These are phyloP conservation scores for Platismatia glauca DNA, from an alignment of 495 filamentous ascomycete species.

Conservation along the genomic window DNA sequence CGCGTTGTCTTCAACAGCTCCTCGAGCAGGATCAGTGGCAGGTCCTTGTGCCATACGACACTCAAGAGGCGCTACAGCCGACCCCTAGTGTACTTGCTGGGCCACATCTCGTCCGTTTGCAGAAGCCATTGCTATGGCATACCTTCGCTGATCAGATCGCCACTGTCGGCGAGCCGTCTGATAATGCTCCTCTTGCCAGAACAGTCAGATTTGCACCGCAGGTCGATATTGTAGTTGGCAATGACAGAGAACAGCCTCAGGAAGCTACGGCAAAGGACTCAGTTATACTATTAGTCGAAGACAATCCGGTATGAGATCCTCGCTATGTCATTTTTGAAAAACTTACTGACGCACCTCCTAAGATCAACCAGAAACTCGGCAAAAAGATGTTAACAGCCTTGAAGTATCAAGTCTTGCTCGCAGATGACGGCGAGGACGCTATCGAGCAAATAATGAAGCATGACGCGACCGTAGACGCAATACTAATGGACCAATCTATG, in stretches of 20 bases:
- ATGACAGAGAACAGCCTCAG: slow-evolving; percentile 15
- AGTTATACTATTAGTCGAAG: slow-evolving; percentile 25
- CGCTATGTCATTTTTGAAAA: neutral
- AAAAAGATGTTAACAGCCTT: slow-evolving; percentile 24
- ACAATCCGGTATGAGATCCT: slow-evolving; percentile 22
- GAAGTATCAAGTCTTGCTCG: slow-evolving; percentile 31
- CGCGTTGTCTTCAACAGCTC: slow-evolving; percentile 14
- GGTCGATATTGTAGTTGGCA: slow-evolving; percentile 20
- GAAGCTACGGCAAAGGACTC: slow-evolving; percentile 13
- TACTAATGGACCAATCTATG: slow-evolving; percentile 29
- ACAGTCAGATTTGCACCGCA: slow-evolving; percentile 23
- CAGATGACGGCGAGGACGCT: slow-evolving; percentile 50
- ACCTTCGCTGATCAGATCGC: slow-evolving; percentile 23
- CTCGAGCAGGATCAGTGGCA: slow-evolving; percentile 18
- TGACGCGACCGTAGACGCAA: slow-evolving; percentile 24
- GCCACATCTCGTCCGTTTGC: slow-evolving; percentile 18
- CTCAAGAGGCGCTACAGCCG: slow-evolving; percentile 18
- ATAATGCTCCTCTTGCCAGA: slow-evolving; percentile 6
- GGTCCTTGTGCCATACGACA: slow-evolving; percentile 25
- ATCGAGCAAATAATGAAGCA: slow-evolving; percentile 42
- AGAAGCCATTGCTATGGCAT: slow-evolving; percentile 26
- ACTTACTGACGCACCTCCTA: neutral
- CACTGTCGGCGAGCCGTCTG: slow-evolving; percentile 10
- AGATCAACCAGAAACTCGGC: slow-evolving; percentile 29
- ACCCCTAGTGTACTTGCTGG: slow-evolving; percentile 13